Evolutionary conservation across 2,329 filamentous ascomycete species (phyloP).

Genomic region (Scytalidium lignicola): DNA sequence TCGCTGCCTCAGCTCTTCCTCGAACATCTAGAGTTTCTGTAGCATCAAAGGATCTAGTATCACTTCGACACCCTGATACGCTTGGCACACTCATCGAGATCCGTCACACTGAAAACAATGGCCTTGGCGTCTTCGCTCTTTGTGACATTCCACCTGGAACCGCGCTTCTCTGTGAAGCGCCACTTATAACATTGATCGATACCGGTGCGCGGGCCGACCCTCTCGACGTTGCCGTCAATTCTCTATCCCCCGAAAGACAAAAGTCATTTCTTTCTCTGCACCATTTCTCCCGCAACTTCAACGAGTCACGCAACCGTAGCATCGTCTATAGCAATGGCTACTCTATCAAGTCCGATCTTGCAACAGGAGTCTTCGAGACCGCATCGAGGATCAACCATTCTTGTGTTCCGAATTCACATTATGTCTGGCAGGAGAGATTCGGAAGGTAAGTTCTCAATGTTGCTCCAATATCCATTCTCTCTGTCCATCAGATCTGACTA

Average conservation of each 20-base stretch:
- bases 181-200: slow-evolving; percentile 15
- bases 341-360: slow-evolving; percentile 10
- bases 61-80: slow-evolving; percentile 16
- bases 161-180: slow-evolving; percentile 16
- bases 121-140: slow-evolving; percentile 19
- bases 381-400: slow-evolving; percentile 15
- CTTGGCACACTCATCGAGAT: slow-evolving; percentile 15
- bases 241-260: slow-evolving; percentile 9
- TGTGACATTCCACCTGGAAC: slow-evolving; percentile 12
- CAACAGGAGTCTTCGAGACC: slow-evolving; percentile 18
- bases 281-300: slow-evolving; percentile 7
- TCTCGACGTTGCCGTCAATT: slow-evolving; percentile 9
- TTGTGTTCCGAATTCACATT: slow-evolving; percentile 18
- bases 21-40: too few species aligned
- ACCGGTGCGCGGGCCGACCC: slow-evolving; percentile 13
- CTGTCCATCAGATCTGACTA: too few species aligned
- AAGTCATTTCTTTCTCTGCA: slow-evolving; percentile 11
- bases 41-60: not conserved
- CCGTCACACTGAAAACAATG: slow-evolving; percentile 10
- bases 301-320: slow-evolving; percentile 11
- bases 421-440: slow-evolving; percentile 13
- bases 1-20: too few species aligned
- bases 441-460: not conserved
- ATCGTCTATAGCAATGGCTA: slow-evolving; percentile 22
- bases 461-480: too few species aligned